Base-by-base conservation (phyloP, 176 grass and related monocot genomes). In the Chloris gayana region DNA sequence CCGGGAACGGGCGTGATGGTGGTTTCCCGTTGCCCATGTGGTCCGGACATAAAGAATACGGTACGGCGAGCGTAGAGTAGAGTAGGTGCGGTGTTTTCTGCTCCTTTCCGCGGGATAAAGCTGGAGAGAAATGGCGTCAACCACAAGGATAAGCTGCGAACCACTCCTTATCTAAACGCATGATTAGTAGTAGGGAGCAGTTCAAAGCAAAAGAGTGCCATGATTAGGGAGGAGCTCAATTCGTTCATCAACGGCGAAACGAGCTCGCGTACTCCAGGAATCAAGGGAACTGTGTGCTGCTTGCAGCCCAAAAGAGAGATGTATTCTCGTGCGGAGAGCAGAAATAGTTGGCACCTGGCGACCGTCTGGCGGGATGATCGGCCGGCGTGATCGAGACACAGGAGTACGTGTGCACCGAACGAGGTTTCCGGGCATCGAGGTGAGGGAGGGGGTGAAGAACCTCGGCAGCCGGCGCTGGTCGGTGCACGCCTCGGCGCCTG, bases 11-110 rank as follows among this genome's bases (percentile, higher is more conserved):
- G 26, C 27, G 39, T 19, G 75, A 26, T 11, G 54, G 24, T 69
- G 78, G 72, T 53, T 53, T 53, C 67, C 35, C 67, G 74, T 68
- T 66, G 21, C 10, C 39, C 86, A 88, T 84, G 81, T 84, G 87
- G 3, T 68, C 56, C 49, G 77, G 63, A 31, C 63, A n/a, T 37
- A 29, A 83, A 88, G 47, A 69, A 78, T 57, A 66, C 37, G 22
- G 9, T 13, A 29, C 50, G 33, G 63, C 19, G 25, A 64, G 54
- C 2, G 57, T 42, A 76, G 65, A n/a, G 21, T 57, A 79, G 75
- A 80, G 78, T 87, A 62, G 80, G 38, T 78, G 67, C 2, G 57
- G 22, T 0, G 41, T 50, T 49, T 64, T 22, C 17, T 37, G 2
- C 18, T 65, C 22, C 33, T 37, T 37, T 37, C 34, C 15, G 14